These are phyloP conservation scores for Blastomyces percursus DNA, from an alignment of 2,329 filamentous ascomycete genomes.

Conservation along the genomic window DNA sequence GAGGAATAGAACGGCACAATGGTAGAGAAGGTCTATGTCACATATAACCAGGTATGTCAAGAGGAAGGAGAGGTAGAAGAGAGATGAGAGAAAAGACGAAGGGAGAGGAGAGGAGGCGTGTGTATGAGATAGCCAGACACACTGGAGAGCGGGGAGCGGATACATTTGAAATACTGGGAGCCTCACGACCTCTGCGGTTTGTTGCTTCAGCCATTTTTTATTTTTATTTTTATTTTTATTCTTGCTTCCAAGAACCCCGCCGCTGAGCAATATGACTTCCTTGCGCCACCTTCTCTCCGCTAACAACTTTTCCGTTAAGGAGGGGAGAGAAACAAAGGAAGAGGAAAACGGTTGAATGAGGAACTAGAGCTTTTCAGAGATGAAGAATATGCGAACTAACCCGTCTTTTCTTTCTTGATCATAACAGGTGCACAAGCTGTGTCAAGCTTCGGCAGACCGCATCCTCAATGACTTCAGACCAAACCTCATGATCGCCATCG, in stretches of 20 bases:
- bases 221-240: neutral
- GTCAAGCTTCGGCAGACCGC: slow-evolving; percentile 67
- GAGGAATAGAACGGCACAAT: slow-evolving; percentile 41
- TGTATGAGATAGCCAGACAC: neutral
- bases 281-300: neutral
- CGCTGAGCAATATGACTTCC: neutral
- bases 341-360: neutral
- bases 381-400: slow-evolving; percentile 8
- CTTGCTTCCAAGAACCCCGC: neutral
- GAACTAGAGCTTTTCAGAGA: neutral
- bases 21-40: slow-evolving; percentile 79
- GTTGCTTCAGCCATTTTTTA: neutral
- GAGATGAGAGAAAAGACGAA: neutral
- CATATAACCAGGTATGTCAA: slow-evolving; percentile 73
- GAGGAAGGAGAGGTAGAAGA: neutral
- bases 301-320: neutral
- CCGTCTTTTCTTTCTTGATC: neutral
- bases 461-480: slow-evolving; percentile 82
- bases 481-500: slow-evolving; percentile 96
- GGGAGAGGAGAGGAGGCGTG: neutral
- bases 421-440: slow-evolving; percentile 85
- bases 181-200: neutral
- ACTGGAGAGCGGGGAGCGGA: neutral
- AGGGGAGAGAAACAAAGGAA: neutral
- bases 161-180: neutral